Evolutionary conservation across 2,329 filamentous ascomycete species (phyloP).

Genomic region (Scopulariopsis brevicaulis): DNA sequence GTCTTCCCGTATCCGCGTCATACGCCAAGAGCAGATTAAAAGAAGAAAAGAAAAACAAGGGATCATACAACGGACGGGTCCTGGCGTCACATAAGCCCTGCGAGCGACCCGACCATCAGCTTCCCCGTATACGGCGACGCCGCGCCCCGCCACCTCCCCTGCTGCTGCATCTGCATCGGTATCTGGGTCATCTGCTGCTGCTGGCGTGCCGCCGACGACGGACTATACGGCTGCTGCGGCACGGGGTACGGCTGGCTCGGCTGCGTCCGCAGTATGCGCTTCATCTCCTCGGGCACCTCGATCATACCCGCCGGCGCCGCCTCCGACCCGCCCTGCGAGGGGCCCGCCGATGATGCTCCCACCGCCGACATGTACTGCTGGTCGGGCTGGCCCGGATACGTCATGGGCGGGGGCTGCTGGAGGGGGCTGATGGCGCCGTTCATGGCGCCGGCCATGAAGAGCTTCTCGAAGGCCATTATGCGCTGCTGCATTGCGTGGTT

Average conservation of each 20-base stretch:
- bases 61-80: neutral
- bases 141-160: slow-evolving; percentile 40
- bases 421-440: slow-evolving; percentile 43
- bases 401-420: slow-evolving; percentile 40
- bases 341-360: slow-evolving; percentile 28
- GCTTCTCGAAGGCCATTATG: slow-evolving; percentile 64
- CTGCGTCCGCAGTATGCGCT: slow-evolving; percentile 47
- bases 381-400: slow-evolving; percentile 23
- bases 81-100: slow-evolving; percentile 73
- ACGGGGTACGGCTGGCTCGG: slow-evolving; percentile 44
- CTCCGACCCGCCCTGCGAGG: slow-evolving; percentile 23
- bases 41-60: neutral
- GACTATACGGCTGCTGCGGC: slow-evolving; percentile 33
- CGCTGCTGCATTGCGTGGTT: slow-evolving; percentile 68
- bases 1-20: neutral
- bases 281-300: slow-evolving; percentile 55
- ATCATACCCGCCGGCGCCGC: slow-evolving; percentile 46
- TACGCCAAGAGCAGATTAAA: neutral
- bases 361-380: slow-evolving; percentile 33
- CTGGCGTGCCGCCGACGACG: slow-evolving; percentile 38
- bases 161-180: slow-evolving; percentile 17
- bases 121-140: slow-evolving; percentile 51
- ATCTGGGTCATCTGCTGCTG: slow-evolving; percentile 42
- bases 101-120: slow-evolving; percentile 86
- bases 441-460: slow-evolving; percentile 70